Base-by-base conservation (phyloP, 2,329 filamentous ascomycete genomes). In the Fusarium piperis region DNA sequence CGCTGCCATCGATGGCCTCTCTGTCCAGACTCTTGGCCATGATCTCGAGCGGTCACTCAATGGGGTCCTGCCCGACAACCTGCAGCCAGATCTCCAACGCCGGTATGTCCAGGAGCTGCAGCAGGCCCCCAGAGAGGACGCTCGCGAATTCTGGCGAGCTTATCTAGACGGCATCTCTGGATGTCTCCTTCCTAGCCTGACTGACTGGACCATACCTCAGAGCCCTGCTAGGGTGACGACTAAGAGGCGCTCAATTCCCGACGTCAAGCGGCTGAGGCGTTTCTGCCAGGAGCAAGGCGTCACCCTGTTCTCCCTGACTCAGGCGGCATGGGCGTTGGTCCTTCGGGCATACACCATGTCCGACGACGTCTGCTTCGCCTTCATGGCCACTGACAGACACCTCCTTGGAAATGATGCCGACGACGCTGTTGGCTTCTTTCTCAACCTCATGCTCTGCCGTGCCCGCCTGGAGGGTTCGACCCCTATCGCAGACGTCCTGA, bases 301-400 rank as follows among this genome's bases (percentile, higher is more conserved):
- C 6, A 62, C 59, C 38, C 23, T 62, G 20, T 56, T 62, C 38
- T 44, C 51, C 3, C 16, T 57, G 30, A 36, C 36, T 46, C 59
- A 62, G 36, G 38, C 48, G 36, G 59, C 59, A 12, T 62, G 59
- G 59, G 59, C 59, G 12, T 8, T 62, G 51, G 59, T 62, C 2
- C 51, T 62, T 13, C 20, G 59, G 16, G 51, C 59, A 11, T 62
- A 62, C 30, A 62, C 59, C 6, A 12, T 56, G 7, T 56, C 51
- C 4, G 51, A 57, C 38, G 51, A 62, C 36, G 59, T 62, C 51
- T 62, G 59, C 16, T 61, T 65, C 36, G 65, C 59, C 20, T 59
- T 53, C 56, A 59, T 64, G 56, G 56, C 55, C 16, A 62, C 64
- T 18, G 64, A 62, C 20, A 62, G 64, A 38, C 52, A 65, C 15